A percentile compares a stretch with the other conserved stretches of the same genome.
Conservation (phyloP, 2,329 filamentous ascomycete genomes). For the Lithohypha guttulata region DNA sequence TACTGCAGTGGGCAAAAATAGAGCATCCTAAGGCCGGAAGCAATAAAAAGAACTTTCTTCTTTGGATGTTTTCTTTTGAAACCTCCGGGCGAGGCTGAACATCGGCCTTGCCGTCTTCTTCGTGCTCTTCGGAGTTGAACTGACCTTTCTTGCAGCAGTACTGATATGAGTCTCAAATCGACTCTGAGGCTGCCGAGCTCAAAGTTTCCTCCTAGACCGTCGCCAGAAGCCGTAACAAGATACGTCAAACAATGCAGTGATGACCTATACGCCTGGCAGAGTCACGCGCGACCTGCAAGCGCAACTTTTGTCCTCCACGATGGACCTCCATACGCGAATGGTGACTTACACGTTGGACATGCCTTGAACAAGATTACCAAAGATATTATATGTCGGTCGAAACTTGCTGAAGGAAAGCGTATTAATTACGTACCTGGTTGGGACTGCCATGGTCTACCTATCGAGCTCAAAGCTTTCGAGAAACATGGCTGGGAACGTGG, state of each 20-base stretch:
- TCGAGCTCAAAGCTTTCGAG: constrained; percentile 88
- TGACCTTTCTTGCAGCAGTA: too few species aligned
- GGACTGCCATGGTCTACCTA: constrained; percentile 96
- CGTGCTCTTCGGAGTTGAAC: too few species aligned
- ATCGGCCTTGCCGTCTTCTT: too few species aligned
- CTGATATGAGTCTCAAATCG: constrained; percentile 49
- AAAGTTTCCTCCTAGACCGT: constrained; percentile 49
- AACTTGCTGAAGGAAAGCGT: constrained; percentile 64
- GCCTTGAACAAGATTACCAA: constrained; percentile 95
- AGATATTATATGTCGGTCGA: constrained; percentile 76
- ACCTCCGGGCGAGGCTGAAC: too few species aligned
- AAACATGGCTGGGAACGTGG: constrained; percentile 30
- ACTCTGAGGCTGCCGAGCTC: constrained; percentile 67
- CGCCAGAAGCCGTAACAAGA: constrained; percentile 36
- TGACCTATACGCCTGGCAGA: constrained; percentile 84
- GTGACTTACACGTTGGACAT: constrained; percentile 80
- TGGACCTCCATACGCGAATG: constrained; percentile 95
- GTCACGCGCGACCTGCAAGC: constrained; percentile 35
- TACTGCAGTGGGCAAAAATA: too few species aligned
- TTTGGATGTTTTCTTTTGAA: too few species aligned
- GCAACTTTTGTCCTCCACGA: constrained; percentile 75
- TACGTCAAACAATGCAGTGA: constrained; percentile 71
- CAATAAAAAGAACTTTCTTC: too few species aligned
- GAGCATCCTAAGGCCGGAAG: too few species aligned
- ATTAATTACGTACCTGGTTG: constrained; percentile 83